Evolutionary conservation across 2,329 filamentous ascomycete genomes (phyloP), one percentile per base, ranked within the genome.

Genomic region (Beauveria sp.): DNA sequence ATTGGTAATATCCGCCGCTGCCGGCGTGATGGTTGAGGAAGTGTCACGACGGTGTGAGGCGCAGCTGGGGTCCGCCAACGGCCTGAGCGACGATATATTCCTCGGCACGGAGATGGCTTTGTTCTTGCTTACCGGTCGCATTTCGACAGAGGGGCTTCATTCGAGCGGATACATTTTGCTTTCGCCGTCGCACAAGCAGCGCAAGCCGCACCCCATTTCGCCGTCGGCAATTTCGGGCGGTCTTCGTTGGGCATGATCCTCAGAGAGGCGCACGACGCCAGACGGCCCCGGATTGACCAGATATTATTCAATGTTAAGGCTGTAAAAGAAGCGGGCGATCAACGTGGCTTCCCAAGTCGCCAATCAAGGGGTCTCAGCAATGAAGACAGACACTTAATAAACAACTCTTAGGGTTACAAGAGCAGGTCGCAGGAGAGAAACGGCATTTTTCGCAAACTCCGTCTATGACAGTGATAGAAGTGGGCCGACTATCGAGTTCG

Each of bases 201-300:
- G 55, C 79, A 81, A 1, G 79, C 79, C 4, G 78, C 78, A 18
- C 79, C 79, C 79, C 79, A 81, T 78, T 74, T 75, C 34, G 74
- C 74, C 62, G 73, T 73, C 18, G 73, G 67, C 34, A 72, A 67
- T 66, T 73, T 73, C 24, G 66, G 69, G 55, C 70, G 62, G 30
- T 69, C 66, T 50, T 56, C 62, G 53, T 42, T 60, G 18, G 62
- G 49, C 62, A 63, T 63, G 4, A 22, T 59, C 12, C n/a, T 40
- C 9, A 28, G n/a, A 3, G 26, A 24, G 47, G 38, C n/a, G 57
- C 42, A 28, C 18, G 38, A 54, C 26, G 34, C 10, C 45, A 26
- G 22, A 5, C 40, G 42, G 22, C 49, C 58, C 40, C 28, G 9
- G 42, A 28, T 28, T 26, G 40, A 53, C 28, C 50, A 46, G 42